Conservation (phyloP, 2,329 filamentous ascomycete species). For the Aspergillus unguis region DNA sequence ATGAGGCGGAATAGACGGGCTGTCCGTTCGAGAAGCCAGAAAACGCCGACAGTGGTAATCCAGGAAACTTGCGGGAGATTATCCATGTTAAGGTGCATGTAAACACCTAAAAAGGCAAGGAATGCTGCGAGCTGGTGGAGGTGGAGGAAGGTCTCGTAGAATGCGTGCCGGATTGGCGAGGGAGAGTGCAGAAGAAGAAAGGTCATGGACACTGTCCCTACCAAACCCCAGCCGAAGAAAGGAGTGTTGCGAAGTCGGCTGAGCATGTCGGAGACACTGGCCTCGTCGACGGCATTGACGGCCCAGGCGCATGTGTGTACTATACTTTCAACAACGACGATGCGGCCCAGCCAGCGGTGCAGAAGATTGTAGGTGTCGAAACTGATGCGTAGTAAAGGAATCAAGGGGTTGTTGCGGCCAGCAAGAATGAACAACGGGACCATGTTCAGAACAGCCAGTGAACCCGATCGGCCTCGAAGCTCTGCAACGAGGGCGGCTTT, state of each 20-base stretch:
- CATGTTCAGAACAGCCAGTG: conserved; percentile 83
- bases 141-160: conserved; percentile 48
- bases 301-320: conserved; percentile 74
- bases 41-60: conserved; percentile 33
- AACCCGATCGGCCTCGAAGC: conserved; percentile 79
- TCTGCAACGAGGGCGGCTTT: conserved; percentile 67
- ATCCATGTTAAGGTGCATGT: conserved; percentile 43
- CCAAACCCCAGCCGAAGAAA: conserved; percentile 45
- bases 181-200: conserved; percentile 44
- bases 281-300: conserved; percentile 58
- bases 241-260: conserved; percentile 33
- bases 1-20: conserved; percentile 49
- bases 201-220: conserved; percentile 43
- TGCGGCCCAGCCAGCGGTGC: conserved; percentile 77
- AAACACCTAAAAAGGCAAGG: conserved; percentile 44
- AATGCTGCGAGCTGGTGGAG: conserved; percentile 46
- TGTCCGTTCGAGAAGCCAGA: conserved; percentile 45
- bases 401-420: conserved; percentile 89
- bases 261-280: conserved; percentile 32
- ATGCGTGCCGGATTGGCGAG: conserved; percentile 45
- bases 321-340: conserved; percentile 67
- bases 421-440: conserved; percentile 86
- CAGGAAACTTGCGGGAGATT: conserved; percentile 42
- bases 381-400: conserved; percentile 74
- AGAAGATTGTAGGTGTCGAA: conserved; percentile 96